Base-by-base conservation (phyloP, 108 stramenopile species). In the Pseudonitzschia delicatissima region DNA sequence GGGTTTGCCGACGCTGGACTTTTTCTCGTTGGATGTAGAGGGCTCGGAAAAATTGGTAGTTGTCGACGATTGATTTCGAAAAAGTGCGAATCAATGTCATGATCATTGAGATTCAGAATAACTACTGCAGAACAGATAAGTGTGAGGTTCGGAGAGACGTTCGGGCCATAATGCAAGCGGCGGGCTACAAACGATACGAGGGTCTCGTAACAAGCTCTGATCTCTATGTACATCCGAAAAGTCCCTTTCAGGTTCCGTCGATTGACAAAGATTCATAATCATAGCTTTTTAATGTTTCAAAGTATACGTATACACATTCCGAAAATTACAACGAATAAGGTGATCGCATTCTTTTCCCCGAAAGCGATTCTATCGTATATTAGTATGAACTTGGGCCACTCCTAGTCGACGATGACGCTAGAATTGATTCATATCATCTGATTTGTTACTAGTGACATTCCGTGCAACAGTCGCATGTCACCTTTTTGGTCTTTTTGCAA, bases 11-110 rank as follows among this genome's bases (percentile, higher is more conserved):
- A 42, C 40, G 0, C 4, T 51, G 21, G 20, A 23, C 13, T 87
- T 87, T 45, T 76, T 87, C 42, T 85, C 84, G 3, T 50, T 87
- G 71, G 87, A 87, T 55, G 87, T 85, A 36, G 87, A 87, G 69
- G 87, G 87, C 0, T 73, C 84, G 1, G 87, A 87, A 57, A 8
- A 45, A 6, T 35, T 65, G 36, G 80, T 86, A n/a, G 9, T 63
- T 90, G 73, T 44, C 71, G 21, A 82, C 72, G 11, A 52, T 90
- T 5, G 83, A 90, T 62, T 86, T 87, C 51, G 17, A 57, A 17
- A 62, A 69, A 36, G 27, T 86, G 23, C 32, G 48, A 5, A 68
- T 90, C 36, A 77, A 82, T 15, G 72, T 87, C 0, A 44, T 79
- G 28, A 83, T 87, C 74, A 73, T 90, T 28, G 88, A 90, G 45